A percentile compares a stretch with the other conserved stretches of the same genome.
phyloP scores from a whole-genome alignment of 202 grass and related monocot genomes.

The Digitaria exilis region DNA sequence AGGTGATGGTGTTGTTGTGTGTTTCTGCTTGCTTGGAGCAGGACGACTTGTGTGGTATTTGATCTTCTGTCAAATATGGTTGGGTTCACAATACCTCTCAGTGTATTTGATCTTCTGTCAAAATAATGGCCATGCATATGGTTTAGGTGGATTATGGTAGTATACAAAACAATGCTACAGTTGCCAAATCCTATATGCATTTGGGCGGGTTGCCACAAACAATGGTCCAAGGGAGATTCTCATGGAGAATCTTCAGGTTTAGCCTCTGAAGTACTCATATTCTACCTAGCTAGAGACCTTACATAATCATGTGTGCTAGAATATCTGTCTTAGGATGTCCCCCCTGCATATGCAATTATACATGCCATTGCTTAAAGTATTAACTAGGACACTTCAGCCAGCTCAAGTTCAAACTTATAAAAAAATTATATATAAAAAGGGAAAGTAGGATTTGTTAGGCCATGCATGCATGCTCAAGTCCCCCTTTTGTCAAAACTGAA shows the following conservation, averaged over 20 bases:
- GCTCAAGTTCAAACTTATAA: slow-evolving; percentile 17
- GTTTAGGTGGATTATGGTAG: background rate
- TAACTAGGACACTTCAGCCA: background rate
- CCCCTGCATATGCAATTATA: slow-evolving; percentile 14
- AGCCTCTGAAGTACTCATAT: slow-evolving; percentile 27
- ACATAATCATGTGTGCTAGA: slow-evolving; percentile 36
- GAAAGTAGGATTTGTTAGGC: slow-evolving; percentile 35
- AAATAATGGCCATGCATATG: background rate
- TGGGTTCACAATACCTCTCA: background rate
- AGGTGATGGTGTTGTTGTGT: slow-evolving; percentile 14
- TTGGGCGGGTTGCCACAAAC: slow-evolving; percentile 14
- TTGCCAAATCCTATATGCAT: background rate
- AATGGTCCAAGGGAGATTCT: background rate
- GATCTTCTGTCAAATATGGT: no score
- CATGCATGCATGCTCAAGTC: slow-evolving; percentile 2
- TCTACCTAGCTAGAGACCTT: slow-evolving; percentile 34
- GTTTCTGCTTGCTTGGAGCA: slow-evolving; percentile 1
- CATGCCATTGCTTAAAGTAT: slow-evolving; percentile 14
- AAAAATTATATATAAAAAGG: background rate
- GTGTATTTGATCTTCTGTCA: background rate
- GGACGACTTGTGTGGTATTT: no score
- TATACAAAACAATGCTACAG: background rate
- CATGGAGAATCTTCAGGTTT: slow-evolving; percentile 35
- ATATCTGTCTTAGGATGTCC: slow-evolving; percentile 54
- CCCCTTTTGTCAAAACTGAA: slow-evolving; percentile 32